phyloP scores from a whole-genome alignment of 805 yeast species.

The Candida easanensis region DNA sequence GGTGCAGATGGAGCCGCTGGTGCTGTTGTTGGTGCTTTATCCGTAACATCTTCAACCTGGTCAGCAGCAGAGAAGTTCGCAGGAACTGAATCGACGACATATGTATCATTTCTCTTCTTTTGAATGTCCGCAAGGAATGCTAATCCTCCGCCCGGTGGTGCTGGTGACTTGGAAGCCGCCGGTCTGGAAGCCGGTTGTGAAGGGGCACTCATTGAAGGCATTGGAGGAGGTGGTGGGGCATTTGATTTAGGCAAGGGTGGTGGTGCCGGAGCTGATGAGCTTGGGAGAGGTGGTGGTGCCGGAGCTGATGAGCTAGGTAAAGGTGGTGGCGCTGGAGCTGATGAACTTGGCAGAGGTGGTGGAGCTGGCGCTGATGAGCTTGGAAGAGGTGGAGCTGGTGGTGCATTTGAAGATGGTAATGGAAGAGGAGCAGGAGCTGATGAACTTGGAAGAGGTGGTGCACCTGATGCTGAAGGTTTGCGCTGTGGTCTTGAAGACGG shows the following conservation, averaged over 20 bases:
- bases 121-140: constrained; percentile 62
- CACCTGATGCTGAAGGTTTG: constrained; percentile 7
- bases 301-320: constrained; percentile 15
- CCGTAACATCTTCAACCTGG: constrained; percentile 19
- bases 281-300: constrained; percentile 16
- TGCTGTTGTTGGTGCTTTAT: constrained; percentile 26
- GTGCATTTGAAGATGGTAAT: constrained; percentile 15
- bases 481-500: constrained; percentile 26
- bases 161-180: constrained; percentile 17
- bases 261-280: constrained; percentile 19
- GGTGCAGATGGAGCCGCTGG: constrained; percentile 21
- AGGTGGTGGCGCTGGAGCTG: constrained; percentile 24
- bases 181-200: constrained; percentile 18
- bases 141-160: constrained; percentile 36
- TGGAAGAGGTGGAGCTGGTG: constrained; percentile 16
- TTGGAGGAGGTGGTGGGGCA: constrained; percentile 30
- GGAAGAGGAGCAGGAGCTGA: constrained; percentile 21
- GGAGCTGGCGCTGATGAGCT: constrained; percentile 14
- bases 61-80: constrained; percentile 25
- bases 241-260: constrained; percentile 9
- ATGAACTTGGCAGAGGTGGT: constrained; percentile 10
- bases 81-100: constrained; percentile 43
- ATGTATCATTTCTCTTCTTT: constrained; percentile 48
- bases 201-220: constrained; percentile 17
- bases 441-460: not conserved